Conservation (phyloP, 1,284 basidiomycete genomes). For the Cutaneotrichosporon daszewskae region DNA sequence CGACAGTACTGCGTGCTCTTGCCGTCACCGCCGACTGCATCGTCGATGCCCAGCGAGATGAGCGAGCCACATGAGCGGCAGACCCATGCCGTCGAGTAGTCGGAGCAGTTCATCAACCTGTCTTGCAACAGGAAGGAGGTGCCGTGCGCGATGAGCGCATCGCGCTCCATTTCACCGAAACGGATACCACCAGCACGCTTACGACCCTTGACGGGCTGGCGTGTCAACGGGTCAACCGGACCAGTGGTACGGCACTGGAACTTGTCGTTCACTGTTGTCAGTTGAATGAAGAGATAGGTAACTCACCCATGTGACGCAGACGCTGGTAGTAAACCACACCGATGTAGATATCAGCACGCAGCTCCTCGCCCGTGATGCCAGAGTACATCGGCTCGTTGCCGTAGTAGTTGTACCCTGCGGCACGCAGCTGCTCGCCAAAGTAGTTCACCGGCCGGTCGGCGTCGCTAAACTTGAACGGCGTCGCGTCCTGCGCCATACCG, state of each 20-base stretch:
- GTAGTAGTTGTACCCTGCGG: constrained; percentile 96
- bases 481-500: constrained; percentile 95
- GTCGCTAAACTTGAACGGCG: constrained; percentile 97
- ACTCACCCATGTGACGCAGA: constrained; percentile 94
- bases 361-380: constrained; percentile 97
- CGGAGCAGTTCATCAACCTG: constrained; percentile 98
- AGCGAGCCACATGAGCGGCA: constrained; percentile 93
- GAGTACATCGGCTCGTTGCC: constrained; percentile 99
- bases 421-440: constrained; percentile 90
- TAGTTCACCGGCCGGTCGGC: constrained; percentile 93
- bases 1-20: constrained; percentile 74
- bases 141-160: constrained; percentile 96
- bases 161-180: constrained; percentile 99
- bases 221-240: constrained; percentile 88
- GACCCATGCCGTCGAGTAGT: constrained; percentile 98
- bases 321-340: constrained; percentile 99
- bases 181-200: constrained; percentile 98
- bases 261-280: constrained; percentile 99
- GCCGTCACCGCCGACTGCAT: constrained; percentile 59
- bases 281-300: background rate
- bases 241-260: constrained; percentile 99
- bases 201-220: constrained; percentile 97
- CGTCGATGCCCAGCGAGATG: constrained; percentile 90
- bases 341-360: constrained; percentile 96
- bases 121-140: constrained; percentile 98